Conservation (phyloP, 1,284 basidiomycete species). For the Malassezia pachydermatis region DNA sequence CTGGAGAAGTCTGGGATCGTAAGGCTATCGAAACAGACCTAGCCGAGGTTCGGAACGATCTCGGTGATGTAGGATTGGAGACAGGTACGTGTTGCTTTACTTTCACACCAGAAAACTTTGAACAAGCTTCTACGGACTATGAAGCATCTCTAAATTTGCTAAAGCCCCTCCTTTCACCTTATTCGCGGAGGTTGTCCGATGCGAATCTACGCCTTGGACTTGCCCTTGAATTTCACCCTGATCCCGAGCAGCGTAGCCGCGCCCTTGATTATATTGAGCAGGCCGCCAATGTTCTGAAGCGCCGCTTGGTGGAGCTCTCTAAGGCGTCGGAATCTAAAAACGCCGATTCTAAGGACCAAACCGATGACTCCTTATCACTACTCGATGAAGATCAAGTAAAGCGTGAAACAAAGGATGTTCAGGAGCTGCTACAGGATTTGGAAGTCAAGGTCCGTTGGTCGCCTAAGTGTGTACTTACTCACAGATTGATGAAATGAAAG, state of each 20-base stretch:
- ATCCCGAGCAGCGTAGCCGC: slow-evolving; percentile 21
- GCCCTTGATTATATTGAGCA: slow-evolving; percentile 31
- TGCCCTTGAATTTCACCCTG: slow-evolving; percentile 44
- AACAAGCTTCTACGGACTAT: slow-evolving; percentile 42
- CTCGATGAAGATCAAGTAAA: slow-evolving; percentile 22
- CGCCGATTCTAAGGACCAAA: not conserved
- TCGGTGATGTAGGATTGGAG: slow-evolving; percentile 45
- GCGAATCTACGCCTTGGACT: slow-evolving; percentile 42
- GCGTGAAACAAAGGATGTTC: slow-evolving; percentile 31
- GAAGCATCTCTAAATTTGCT: slow-evolving; percentile 26
- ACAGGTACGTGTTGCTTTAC: slow-evolving; percentile 20
- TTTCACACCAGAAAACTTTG: slow-evolving; percentile 35
- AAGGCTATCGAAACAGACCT: slow-evolving; percentile 28
- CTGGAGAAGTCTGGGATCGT: slow-evolving; percentile 26
- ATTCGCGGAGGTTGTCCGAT: slow-evolving; percentile 42
- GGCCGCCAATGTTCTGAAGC: slow-evolving; percentile 24
- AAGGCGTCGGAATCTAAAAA: slow-evolving; percentile 2
- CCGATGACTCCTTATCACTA: slow-evolving; percentile 17
- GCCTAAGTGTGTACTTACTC: not conserved
- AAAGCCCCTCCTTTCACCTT: slow-evolving; percentile 27
- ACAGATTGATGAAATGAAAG: slow-evolving; percentile 32
- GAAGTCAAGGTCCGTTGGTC: slow-evolving; percentile 23
- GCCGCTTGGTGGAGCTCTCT: slow-evolving; percentile 24
- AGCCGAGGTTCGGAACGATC: slow-evolving; percentile 42
- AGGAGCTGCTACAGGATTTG: slow-evolving; percentile 37